phyloP scores from a whole-genome alignment of 129 eudicot genomes.

The Flaveria robusta region DNA sequence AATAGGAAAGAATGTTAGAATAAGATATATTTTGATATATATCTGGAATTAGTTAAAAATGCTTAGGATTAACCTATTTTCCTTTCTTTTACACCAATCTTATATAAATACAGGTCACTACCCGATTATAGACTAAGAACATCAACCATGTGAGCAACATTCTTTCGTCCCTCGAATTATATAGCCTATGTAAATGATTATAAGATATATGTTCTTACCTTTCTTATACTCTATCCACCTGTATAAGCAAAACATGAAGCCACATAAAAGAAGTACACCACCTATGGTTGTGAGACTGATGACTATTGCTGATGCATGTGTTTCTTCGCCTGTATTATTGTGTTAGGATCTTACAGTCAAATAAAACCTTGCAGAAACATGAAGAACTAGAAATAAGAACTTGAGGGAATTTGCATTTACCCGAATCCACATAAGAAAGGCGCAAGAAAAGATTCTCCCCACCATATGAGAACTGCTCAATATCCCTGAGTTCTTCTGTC shows the following conservation, averaged over 20 bases:
- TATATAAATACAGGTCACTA: not conserved
- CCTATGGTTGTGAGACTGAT: constrained; percentile 29
- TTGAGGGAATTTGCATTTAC: constrained; percentile 18
- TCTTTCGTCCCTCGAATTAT: not conserved
- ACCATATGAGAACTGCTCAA: constrained; percentile 27
- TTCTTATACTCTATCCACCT: constrained; percentile 31
- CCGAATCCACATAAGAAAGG: constrained; percentile 38
- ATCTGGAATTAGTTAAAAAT: not conserved
- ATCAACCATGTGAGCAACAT: not conserved
- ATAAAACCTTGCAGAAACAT: constrained; percentile 15
- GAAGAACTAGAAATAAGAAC: not conserved
- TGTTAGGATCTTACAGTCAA: not conserved
- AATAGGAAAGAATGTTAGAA: not conserved
- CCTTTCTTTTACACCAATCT: not conserved
- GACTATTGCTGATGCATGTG: not conserved
- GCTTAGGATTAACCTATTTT: not conserved
- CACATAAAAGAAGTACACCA: constrained; percentile 33
- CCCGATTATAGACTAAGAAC: not conserved
- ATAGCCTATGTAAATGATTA: not conserved
- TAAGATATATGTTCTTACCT: constrained; percentile 27
- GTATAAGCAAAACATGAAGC: constrained; percentile 26
- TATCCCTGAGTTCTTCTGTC: constrained; percentile 43
- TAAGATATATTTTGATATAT: not conserved
- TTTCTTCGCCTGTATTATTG: constrained; percentile 14
- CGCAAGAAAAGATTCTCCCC: constrained; percentile 46